Conservation (phyloP, 805 yeast species). For the Lipomyces spencermartinsiae region DNA sequence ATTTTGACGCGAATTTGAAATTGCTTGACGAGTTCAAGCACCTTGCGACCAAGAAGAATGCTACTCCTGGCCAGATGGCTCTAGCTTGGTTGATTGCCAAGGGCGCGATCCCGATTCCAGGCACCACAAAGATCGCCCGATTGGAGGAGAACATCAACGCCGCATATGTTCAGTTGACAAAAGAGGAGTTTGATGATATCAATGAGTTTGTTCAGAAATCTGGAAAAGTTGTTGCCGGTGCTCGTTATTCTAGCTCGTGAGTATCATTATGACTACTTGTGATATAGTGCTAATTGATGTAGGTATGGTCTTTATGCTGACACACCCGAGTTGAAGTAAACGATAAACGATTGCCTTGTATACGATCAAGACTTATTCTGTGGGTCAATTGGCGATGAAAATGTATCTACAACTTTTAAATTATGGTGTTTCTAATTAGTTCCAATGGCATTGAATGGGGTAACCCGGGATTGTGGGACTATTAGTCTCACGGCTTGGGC, state of each 20-base stretch:
- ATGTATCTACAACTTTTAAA: too few relatives aligned
- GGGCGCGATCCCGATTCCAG: conserved; percentile 76
- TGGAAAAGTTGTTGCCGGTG: conserved; percentile 22
- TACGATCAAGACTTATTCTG: too few relatives aligned
- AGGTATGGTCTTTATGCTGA: conserved; percentile 19
- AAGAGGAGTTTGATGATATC: conserved; percentile 13
- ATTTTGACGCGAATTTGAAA: conserved; percentile 58
- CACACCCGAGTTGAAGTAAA: conserved; percentile 14
- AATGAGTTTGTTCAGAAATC: too few relatives aligned
- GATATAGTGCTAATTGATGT: conserved; percentile 6
- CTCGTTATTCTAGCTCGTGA: conserved; percentile 11
- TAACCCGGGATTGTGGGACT: too few relatives aligned
- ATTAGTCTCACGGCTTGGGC: too few relatives aligned
- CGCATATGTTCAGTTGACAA: conserved; percentile 15
- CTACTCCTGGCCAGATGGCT: conserved; percentile 70
- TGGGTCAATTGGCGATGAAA: too few relatives aligned
- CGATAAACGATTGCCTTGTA: too few relatives aligned
- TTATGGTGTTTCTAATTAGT: too few relatives aligned
- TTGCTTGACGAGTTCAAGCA: conserved; percentile 59
- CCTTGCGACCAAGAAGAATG: conserved; percentile 54
- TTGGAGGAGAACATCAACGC: conserved; percentile 63
- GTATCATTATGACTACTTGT: background rate
- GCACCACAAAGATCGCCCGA: conserved; percentile 66
- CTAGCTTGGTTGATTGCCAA: conserved; percentile 67
- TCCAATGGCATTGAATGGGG: too few relatives aligned